A percentile compares a stretch with the other conserved stretches of the same genome.
These are phyloP conservation scores for Trichoderma cornu-damae DNA, from an alignment of 2,329 filamentous ascomycete genomes.

Conservation along the genomic window DNA sequence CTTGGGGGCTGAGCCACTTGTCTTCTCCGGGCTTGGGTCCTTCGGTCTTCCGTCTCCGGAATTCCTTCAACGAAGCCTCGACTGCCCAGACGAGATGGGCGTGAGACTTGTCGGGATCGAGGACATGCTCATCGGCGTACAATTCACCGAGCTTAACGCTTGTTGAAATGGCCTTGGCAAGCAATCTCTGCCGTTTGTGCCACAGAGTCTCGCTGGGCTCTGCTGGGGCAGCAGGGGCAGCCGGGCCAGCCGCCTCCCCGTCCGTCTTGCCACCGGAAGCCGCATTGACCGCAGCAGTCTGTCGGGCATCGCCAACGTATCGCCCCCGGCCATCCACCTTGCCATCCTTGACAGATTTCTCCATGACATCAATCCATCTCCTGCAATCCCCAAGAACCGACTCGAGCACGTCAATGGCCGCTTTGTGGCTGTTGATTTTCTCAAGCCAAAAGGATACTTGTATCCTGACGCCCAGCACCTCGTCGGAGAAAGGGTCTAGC, in stretches of 20 bases:
- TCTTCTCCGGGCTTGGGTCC: constrained; percentile 67
- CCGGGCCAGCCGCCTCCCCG: neutral
- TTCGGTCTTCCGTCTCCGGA: constrained; percentile 59
- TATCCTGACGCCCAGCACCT: constrained; percentile 84
- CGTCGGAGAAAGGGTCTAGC: constrained; percentile 85
- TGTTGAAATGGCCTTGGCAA: constrained; percentile 69
- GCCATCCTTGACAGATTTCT: constrained; percentile 45
- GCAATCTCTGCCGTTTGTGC: constrained; percentile 58
- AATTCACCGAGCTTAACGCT: constrained; percentile 80
- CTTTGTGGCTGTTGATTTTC: constrained; percentile 62
- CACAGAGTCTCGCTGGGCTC: constrained; percentile 45
- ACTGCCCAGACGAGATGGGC: constrained; percentile 72
- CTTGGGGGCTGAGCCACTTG: constrained; percentile 63
- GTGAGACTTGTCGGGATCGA: constrained; percentile 69
- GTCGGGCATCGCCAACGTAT: constrained; percentile 23
- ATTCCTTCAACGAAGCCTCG: constrained; percentile 71
- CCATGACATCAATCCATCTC: constrained; percentile 54
- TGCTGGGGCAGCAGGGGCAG: constrained; percentile 12
- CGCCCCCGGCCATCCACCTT: constrained; percentile 39
- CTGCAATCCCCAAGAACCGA: constrained; percentile 65
- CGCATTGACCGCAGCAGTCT: neutral
- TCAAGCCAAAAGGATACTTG: constrained; percentile 76
- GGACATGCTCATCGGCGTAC: constrained; percentile 70
- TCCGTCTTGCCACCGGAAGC: constrained; percentile 18
- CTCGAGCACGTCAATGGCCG: constrained; percentile 72